Evolutionary conservation across 495 filamentous ascomycete species (phyloP).

Genomic region (Hyaloscypha hepaticicola): DNA sequence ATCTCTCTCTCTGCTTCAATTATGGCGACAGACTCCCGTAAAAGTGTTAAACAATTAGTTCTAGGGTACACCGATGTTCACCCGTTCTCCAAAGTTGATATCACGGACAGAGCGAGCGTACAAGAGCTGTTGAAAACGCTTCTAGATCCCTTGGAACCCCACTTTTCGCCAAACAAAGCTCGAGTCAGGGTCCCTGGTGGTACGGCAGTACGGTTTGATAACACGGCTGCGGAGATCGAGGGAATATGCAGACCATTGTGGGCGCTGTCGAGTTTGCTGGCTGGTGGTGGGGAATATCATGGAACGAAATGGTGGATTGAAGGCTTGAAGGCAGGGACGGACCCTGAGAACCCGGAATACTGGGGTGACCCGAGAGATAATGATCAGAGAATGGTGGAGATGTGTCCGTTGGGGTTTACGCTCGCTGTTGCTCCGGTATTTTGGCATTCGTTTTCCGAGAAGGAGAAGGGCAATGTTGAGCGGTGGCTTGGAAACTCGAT

Average conservation of each 20-base stretch:
- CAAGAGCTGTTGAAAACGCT: slow-evolving; percentile 58
- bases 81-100: slow-evolving; percentile 48
- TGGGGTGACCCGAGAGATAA: slow-evolving; percentile 72
- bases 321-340: slow-evolving; percentile 59
- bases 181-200: slow-evolving; percentile 61
- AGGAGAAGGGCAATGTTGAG: slow-evolving; percentile 60
- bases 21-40: slow-evolving; percentile 9
- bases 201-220: slow-evolving; percentile 69
- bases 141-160: slow-evolving; percentile 61
- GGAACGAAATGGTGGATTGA: slow-evolving; percentile 60
- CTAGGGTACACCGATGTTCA: slow-evolving; percentile 49
- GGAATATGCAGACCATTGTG: slow-evolving; percentile 73
- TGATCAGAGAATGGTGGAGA: slow-evolving; percentile 84
- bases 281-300: slow-evolving; percentile 61
- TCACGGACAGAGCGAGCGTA: slow-evolving; percentile 50
- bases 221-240: slow-evolving; percentile 74
- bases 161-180: slow-evolving; percentile 57
- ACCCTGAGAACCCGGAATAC: slow-evolving; percentile 64
- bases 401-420: slow-evolving; percentile 63
- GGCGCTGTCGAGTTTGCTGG: slow-evolving; percentile 68
- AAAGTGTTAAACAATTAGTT: slow-evolving; percentile 34
- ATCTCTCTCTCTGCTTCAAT: not conserved
- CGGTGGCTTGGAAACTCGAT: slow-evolving; percentile 67
- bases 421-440: slow-evolving; percentile 42
- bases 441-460: slow-evolving; percentile 62